Percentiles rank a stretch among this genome's conserved stretches.
These are phyloP conservation scores for Corymbia citriodora DNA, from an alignment of 441 rosid species.

Conservation along the genomic window DNA sequence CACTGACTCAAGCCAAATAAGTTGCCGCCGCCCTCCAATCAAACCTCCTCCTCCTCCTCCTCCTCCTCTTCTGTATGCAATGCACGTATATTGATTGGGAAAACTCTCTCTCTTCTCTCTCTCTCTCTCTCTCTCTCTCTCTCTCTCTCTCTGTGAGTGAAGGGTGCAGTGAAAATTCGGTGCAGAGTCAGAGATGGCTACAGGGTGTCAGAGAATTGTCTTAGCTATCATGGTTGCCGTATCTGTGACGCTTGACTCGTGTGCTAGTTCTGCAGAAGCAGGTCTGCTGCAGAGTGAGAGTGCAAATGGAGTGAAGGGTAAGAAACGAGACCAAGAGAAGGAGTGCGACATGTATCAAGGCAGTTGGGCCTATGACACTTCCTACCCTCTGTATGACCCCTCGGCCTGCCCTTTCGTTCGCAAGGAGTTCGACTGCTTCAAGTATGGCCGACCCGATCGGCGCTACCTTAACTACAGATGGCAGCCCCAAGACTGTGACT, in stretches of 20 bases:
- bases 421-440: conserved; percentile 35
- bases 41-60: background rate
- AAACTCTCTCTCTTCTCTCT: background rate
- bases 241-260: background rate
- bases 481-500: conserved; percentile 29
- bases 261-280: background rate
- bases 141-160: background rate
- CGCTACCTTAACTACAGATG: conserved; percentile 31
- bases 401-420: conserved; percentile 28
- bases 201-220: background rate
- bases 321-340: background rate
- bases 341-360: conserved; percentile 30
- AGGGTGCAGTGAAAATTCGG: background rate
- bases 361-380: conserved; percentile 29
- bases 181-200: background rate
- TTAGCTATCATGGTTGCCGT: background rate
- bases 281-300: background rate
- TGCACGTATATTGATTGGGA: background rate
- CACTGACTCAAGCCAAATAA: background rate
- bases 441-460: conserved; percentile 35
- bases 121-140: background rate
- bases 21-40: background rate
- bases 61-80: background rate
- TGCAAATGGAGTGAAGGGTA: background rate
- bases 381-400: conserved; percentile 30